phyloP scores from a whole-genome alignment of 2,329 filamentous ascomycete genomes.

The Exophiala calicioides region DNA sequence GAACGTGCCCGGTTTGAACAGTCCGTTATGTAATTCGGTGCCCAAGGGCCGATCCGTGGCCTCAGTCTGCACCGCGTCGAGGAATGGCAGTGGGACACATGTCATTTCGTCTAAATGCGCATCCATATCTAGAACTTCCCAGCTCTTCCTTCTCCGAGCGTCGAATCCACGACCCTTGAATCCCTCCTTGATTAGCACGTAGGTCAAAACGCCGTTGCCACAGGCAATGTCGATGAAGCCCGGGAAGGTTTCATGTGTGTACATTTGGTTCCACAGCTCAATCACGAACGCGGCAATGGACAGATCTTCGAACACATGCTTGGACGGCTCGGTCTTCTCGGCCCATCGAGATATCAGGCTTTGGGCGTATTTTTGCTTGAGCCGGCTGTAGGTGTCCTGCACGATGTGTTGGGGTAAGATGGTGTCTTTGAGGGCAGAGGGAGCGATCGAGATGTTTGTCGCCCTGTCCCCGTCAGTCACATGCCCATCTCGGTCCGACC shows the following conservation, averaged over 20 bases:
- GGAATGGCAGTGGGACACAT: constrained; percentile 59
- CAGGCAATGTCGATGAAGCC: constrained; percentile 97
- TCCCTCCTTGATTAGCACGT: constrained; percentile 77
- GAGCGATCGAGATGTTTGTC: constrained; percentile 66
- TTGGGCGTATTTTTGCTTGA: constrained; percentile 79
- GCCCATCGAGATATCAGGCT: constrained; percentile 73
- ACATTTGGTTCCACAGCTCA: constrained; percentile 87
- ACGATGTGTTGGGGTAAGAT: constrained; percentile 74
- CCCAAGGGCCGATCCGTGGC: not conserved
- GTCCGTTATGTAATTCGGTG: constrained; percentile 50
- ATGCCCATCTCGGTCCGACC: constrained; percentile 39
- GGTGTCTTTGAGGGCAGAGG: constrained; percentile 80
- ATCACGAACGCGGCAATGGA: constrained; percentile 89
- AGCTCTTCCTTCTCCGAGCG: constrained; percentile 80
- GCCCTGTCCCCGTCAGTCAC: constrained; percentile 74
- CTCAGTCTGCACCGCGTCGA: constrained; percentile 28
- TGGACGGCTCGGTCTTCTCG: constrained; percentile 81
- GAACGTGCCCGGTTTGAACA: constrained; percentile 75
- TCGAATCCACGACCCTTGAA: constrained; percentile 90
- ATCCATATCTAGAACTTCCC: constrained; percentile 65
- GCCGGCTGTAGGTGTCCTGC: constrained; percentile 76
- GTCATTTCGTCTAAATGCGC: constrained; percentile 58
- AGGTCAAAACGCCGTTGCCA: constrained; percentile 86
- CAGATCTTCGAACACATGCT: constrained; percentile 95
- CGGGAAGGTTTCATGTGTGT: constrained; percentile 63